Percentiles rank a stretch among this genome's conserved stretches.
These are phyloP conservation scores for Nannochloropsis gaditana DNA, from an alignment of 108 stramenopile genomes.

Conservation along the genomic window DNA sequence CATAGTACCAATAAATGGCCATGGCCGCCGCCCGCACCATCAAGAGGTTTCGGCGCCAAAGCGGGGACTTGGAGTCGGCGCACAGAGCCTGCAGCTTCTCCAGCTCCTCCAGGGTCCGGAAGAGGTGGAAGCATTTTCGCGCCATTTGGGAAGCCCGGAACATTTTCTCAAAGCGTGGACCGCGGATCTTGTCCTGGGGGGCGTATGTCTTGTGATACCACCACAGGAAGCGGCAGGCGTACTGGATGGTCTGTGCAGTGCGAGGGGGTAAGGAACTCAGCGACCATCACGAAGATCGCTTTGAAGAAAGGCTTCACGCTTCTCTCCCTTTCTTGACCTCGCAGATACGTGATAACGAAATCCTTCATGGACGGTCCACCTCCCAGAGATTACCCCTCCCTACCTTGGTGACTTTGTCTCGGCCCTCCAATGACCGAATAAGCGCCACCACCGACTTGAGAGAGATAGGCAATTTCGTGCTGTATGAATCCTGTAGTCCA, in stretches of 20 bases:
- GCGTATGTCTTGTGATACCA: not conserved
- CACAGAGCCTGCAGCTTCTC: not conserved
- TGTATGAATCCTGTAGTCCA: not conserved
- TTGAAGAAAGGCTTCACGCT: too few species aligned
- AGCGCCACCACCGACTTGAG: not conserved
- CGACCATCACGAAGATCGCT: not conserved
- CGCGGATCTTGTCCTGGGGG: not conserved
- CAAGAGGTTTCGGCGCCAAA: not conserved
- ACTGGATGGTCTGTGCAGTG: not conserved
- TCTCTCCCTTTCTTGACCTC: too few species aligned
- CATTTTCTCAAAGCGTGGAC: not conserved
- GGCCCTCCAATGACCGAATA: not conserved
- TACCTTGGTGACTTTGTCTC: conserved; percentile 24
- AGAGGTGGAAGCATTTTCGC: not conserved
- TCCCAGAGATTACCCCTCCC: not conserved
- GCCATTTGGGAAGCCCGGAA: not conserved
- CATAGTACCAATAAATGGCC: not conserved
- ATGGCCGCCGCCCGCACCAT: not conserved
- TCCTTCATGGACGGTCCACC: too few species aligned
- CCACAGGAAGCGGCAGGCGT: not conserved
- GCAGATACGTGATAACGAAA: too few species aligned
- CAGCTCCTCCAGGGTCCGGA: conserved; percentile 14
- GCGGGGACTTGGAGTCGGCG: not conserved
- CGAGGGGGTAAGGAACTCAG: not conserved
- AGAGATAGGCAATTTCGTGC: not conserved